Conservation (phyloP, 768 basidiomycete genomes). For the Macrocybe gigantea region DNA sequence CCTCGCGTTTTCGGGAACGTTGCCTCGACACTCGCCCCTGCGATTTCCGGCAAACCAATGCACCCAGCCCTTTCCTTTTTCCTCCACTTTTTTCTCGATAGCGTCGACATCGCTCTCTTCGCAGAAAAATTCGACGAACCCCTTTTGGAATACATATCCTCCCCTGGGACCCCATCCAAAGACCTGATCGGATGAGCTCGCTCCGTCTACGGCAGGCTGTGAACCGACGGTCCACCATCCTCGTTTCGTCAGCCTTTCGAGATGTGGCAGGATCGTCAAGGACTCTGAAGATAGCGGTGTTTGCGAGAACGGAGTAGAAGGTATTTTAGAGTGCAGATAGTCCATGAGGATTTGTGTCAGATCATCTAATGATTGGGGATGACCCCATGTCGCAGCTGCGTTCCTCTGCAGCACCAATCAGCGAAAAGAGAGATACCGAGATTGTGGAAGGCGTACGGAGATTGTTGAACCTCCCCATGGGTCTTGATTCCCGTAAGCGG, state of each 20-base stretch:
- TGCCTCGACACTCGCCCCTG: slow-evolving; percentile 74
- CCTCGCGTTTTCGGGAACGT: slow-evolving; percentile 70
- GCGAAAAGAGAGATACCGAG: neutral
- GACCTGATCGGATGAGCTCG: slow-evolving; percentile 62
- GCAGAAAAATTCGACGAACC: slow-evolving; percentile 95
- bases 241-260: slow-evolving; percentile 67
- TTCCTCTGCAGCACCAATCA: slow-evolving; percentile 43
- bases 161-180: slow-evolving; percentile 92
- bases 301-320: slow-evolving; percentile 85
- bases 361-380: slow-evolving; percentile 57
- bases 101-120: slow-evolving; percentile 48
- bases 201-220: slow-evolving; percentile 89
- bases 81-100: slow-evolving; percentile 53
- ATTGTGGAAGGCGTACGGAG: slow-evolving; percentile 32
- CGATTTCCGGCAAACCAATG: slow-evolving; percentile 84
- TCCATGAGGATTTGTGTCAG: slow-evolving; percentile 75
- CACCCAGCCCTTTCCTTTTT: slow-evolving; percentile 57
- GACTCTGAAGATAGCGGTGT: slow-evolving; percentile 82
- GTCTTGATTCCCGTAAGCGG: slow-evolving; percentile 82
- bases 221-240: slow-evolving; percentile 98
- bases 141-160: slow-evolving; percentile 97
- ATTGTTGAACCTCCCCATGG: slow-evolving; percentile 71
- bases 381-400: slow-evolving; percentile 70
- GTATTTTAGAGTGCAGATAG: slow-evolving; percentile 68
- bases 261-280: slow-evolving; percentile 65